phyloP scores from a whole-genome alignment of 306 rosid genomes.

The Vigna hirtella region DNA sequence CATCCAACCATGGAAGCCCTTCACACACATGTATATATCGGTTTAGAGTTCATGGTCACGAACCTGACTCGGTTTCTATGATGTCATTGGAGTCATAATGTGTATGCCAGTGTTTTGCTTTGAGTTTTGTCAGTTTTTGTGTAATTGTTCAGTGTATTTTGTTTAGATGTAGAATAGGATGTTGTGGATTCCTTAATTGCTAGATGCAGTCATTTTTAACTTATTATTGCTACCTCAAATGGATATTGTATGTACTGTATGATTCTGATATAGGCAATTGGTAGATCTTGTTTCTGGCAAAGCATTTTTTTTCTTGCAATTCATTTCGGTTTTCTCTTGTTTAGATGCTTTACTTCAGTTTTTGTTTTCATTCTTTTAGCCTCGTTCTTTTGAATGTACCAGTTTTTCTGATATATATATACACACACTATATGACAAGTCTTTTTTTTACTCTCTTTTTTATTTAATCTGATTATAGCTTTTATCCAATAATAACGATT shows the following conservation, averaged over 20 bases:
- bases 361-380: neutral
- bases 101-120: slow-evolving; percentile 10
- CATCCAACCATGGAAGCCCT: slow-evolving; percentile 86
- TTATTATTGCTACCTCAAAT: slow-evolving; percentile 40
- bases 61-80: slow-evolving; percentile 68
- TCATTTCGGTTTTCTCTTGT: neutral
- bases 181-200: no score
- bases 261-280: slow-evolving; percentile 38
- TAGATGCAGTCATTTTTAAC: slow-evolving; percentile 22
- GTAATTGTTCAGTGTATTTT: slow-evolving; percentile 45
- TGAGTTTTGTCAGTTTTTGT: slow-evolving; percentile 30
- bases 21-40: slow-evolving; percentile 97
- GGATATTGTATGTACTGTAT: slow-evolving; percentile 54
- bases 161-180: slow-evolving; percentile 52
- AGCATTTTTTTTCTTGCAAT: neutral
- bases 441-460: neutral
- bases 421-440: no score
- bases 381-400: neutral
- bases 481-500: no score
- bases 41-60: slow-evolving; percentile 85
- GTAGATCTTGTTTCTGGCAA: slow-evolving; percentile 24
- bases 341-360: neutral
- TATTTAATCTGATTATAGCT: neutral
- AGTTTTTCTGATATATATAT: neutral
- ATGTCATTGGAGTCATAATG: slow-evolving; percentile 60